A percentile compares a stretch with the other conserved stretches of the same genome.
phyloP scores from a whole-genome alignment of 2,329 filamentous ascomycete species.

The Penicillium concentricum region DNA sequence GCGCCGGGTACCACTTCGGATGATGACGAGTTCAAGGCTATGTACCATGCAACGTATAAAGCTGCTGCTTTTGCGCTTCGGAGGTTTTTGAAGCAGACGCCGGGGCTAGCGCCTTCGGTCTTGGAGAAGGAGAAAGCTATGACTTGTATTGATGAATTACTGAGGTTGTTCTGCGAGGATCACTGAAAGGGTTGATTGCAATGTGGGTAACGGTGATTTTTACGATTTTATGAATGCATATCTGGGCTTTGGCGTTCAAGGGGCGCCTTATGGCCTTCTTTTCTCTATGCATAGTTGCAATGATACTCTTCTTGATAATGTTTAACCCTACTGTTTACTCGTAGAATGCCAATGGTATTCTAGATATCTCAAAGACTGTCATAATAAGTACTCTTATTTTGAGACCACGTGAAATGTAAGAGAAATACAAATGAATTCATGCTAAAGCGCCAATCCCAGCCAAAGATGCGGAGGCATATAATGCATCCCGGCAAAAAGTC shows the following conservation, averaged over 20 bases:
- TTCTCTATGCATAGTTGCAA: not conserved
- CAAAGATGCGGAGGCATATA: conserved; percentile 10
- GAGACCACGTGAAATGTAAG: not conserved
- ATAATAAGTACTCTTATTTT: not conserved
- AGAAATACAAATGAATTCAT: conserved; percentile 11
- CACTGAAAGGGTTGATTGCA: conserved; percentile 18
- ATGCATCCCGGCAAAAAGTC: conserved; percentile 9
- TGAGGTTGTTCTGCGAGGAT: conserved; percentile 44
- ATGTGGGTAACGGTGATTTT: conserved; percentile 4
- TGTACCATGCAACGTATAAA: conserved; percentile 47
- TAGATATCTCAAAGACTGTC: not conserved
- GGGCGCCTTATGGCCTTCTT: not conserved
- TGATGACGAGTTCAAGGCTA: conserved; percentile 44
- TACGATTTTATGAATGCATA: conserved; percentile 19
- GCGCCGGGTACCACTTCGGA: conserved; percentile 28
- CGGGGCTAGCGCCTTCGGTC: conserved; percentile 18
- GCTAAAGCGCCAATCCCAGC: conserved; percentile 13
- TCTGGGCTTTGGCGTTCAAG: conserved; percentile 8
- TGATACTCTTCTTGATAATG: not conserved
- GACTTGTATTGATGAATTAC: conserved; percentile 42
- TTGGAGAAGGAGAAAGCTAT: conserved; percentile 42
- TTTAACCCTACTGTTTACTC: not conserved
- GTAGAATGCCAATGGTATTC: not conserved
- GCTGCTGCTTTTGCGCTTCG: conserved; percentile 45
- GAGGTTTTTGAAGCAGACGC: conserved; percentile 35